Base-by-base conservation (phyloP, 192 early-diverging fungal species). In the Umbelopsis vinacea region DNA sequence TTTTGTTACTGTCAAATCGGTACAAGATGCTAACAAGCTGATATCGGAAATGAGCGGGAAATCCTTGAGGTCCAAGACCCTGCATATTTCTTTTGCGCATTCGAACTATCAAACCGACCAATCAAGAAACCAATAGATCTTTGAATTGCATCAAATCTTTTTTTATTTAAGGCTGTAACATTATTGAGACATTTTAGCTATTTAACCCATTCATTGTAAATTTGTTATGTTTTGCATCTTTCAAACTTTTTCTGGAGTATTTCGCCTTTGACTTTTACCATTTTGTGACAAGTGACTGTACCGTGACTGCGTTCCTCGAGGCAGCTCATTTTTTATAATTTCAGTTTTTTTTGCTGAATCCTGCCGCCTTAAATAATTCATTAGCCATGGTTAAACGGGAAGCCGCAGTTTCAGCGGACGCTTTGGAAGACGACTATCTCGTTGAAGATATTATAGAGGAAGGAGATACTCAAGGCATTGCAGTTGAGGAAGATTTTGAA, bases 371-470 rank as follows among this genome's bases (percentile, higher is more conserved):
- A 29, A 48, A 17, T 19, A 15, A 50, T 50, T 21, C 15, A 35
- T 29, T 29, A 29, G 1, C 26, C 21, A 63, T 63, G 57, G 29
- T 26, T 29, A 63, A 63, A 63, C 23, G 33, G 17, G 33, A 83
- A 57, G 66, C 73, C 33, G 46, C 72, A 52, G 72, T 71, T 4
- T 82, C 85, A 11, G 85, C 78, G 29, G 85, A 86, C 52, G 81
- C 78, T 23, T 70, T 86, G 19, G 85, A 83, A 38, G 85, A 86
- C 47, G 85, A 84, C 72, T 86, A 82, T 66, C 76, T 75, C 43
- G 69, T 75, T 14, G 81, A 81, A 22, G 82, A 82, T 43, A 75
- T 73, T n/a, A 69, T 82, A 10, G 76, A 76, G 71, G 50, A 53
- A 12, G 70, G 80, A 45, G 77, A 73, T 12, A 71, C 77, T 29